Evolutionary conservation across 2,329 filamentous ascomycete genomes (phyloP), one percentile per base, ranked within the genome.

Genomic region (Annulohypoxylon truncatum): DNA sequence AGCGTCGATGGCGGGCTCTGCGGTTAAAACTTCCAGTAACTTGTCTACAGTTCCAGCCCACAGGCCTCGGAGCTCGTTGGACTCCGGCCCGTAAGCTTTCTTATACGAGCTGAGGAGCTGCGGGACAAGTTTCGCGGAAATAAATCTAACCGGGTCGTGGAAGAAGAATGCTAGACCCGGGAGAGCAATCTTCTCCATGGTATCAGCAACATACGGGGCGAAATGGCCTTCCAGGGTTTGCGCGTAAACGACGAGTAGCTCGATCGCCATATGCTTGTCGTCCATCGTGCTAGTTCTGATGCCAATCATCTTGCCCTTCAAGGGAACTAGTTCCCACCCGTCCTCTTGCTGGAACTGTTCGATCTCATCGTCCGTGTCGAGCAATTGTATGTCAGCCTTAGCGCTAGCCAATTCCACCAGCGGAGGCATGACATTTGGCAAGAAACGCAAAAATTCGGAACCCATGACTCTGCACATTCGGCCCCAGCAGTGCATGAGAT

Each of bases 201-300:
- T 96, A 65, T 97, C 91, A 46, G 90, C 85, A 55, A 97, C 95
- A 71, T 96, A 98, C 1, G 92, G 93, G 57, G 96, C 94, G 77
- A 99, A 99, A 28, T 92, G 89, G 20, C 87, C 93, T 77, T 97
- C 93, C n/a, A 99, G 86, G 24, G 97, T 94, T 78, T 97, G 94
- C 1, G 96, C 95, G 76, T 99, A 99, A 67, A 99, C 95, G 48
- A 97, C 94, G 66, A 99, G 91, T 56, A 99, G 89, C 81, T 99
- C 96, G 70, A 99, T 98, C n/a, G 96, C 96, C 87, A 97, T 97
- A 79, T 98, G 94, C 84, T 99, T 99, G 81, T 99, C 96, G 74
- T 99, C 96, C 79, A 99, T 90, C 8, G 92, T 93, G 78, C 93
- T 97, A 6, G 96, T 99, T 82, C 94, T 94, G 82, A 99, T 99